A percentile compares a stretch with the other conserved stretches of the same genome.
phyloP scores from a whole-genome alignment of 257 asterid species.

The Jaltomata sinuosa region DNA sequence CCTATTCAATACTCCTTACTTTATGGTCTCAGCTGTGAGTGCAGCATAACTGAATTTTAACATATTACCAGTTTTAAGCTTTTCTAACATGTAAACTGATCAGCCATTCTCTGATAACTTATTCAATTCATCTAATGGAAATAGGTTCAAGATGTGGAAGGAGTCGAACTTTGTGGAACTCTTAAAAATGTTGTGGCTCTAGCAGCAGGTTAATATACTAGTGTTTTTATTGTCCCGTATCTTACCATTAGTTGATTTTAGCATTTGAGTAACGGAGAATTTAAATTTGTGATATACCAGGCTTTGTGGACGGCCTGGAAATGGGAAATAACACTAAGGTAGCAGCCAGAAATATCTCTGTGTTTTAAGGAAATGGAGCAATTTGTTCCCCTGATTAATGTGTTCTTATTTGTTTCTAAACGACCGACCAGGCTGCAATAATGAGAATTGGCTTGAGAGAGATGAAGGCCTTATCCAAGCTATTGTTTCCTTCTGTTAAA shows the following conservation, averaged over 20 bases:
- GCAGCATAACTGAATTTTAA: background rate
- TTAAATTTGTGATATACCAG: slow-evolving; percentile 24
- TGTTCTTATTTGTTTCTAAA: background rate
- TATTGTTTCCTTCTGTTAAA: slow-evolving; percentile 74
- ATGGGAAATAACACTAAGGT: slow-evolving; percentile 97
- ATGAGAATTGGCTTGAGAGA: slow-evolving; percentile 91
- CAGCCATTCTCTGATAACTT: background rate
- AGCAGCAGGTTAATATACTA: slow-evolving; percentile 55
- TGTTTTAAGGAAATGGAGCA: background rate
- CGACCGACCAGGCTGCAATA: slow-evolving; percentile 67
- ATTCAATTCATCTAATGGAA: background rate
- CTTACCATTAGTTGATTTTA: background rate
- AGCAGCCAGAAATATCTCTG: background rate
- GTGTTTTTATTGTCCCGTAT: slow-evolving; percentile 1
- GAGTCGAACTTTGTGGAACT: slow-evolving; percentile 92
- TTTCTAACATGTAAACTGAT: background rate
- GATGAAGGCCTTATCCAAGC: slow-evolving; percentile 88
- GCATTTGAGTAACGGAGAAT: background rate
- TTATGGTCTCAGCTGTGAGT: slow-evolving; percentile 76
- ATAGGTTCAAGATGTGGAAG: slow-evolving; percentile 95
- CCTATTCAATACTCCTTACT: slow-evolving; percentile 67
- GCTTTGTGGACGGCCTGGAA: slow-evolving; percentile 88
- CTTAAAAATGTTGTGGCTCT: slow-evolving; percentile 78
- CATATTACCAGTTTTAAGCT: background rate
- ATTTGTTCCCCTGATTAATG: background rate